These are phyloP conservation scores for Clarkia xantiana DNA, from an alignment of 345 rosid species.

Conservation along the genomic window DNA sequence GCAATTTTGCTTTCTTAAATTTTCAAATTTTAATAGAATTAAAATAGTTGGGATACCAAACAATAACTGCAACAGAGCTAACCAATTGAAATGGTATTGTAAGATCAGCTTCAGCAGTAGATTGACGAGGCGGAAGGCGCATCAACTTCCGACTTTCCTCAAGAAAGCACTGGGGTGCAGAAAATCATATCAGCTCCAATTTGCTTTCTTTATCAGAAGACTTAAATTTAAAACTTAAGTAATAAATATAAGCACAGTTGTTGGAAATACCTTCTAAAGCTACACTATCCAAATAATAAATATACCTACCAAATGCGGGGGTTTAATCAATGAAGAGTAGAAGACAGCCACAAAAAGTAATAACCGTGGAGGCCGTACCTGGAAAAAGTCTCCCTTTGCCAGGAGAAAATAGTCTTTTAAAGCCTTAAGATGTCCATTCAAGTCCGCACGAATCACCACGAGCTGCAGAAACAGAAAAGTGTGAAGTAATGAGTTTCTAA, in stretches of 20 bases:
- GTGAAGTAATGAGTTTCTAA: conserved; percentile 5
- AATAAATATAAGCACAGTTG: background rate
- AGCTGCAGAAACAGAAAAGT: conserved; percentile 43
- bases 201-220: too few species aligned
- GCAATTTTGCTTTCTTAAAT: background rate
- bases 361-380: conserved; percentile 26
- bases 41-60: background rate
- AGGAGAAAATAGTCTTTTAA: conserved; percentile 89
- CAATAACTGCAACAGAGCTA: conserved; percentile 14
- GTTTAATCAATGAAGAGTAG: too few species aligned
- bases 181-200: background rate
- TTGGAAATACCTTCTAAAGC: background rate
- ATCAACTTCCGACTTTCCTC: conserved; percentile 91
- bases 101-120: conserved; percentile 96
- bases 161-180: conserved; percentile 56
- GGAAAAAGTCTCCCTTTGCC: conserved; percentile 97
- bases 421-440: conserved; percentile 91
- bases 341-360: too few species aligned
- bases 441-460: conserved; percentile 83
- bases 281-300: background rate
- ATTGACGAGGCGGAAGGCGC: conserved; percentile 94
- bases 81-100: conserved; percentile 94
- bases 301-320: too few species aligned
- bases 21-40: background rate
- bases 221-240: background rate